Conservation (phyloP, 2,329 filamentous ascomycete species). For the Parafenestella ontariensis region DNA sequence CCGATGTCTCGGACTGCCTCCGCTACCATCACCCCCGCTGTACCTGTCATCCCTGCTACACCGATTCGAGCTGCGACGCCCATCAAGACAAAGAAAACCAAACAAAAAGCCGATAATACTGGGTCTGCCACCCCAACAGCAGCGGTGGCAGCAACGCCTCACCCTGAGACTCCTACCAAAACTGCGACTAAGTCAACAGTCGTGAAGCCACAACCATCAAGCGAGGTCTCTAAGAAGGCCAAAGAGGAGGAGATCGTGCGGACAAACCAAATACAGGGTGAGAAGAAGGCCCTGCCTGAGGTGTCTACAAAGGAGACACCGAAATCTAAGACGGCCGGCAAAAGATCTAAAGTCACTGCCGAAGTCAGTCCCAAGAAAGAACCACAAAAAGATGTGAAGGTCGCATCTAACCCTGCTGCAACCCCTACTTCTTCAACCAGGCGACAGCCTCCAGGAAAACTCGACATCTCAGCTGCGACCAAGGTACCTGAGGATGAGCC, state of each 20-base stretch:
- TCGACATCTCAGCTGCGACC: conserved; percentile 54
- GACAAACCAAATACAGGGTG: conserved; percentile 20
- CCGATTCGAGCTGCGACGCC: conserved; percentile 41
- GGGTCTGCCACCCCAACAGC: conserved; percentile 6
- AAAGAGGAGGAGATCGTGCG: conserved; percentile 8
- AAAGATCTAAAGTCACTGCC: conserved; percentile 18
- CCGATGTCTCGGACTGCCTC: conserved; percentile 41
- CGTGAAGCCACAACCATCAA: conserved; percentile 15
- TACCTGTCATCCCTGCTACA: conserved; percentile 51
- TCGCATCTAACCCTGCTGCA: conserved; percentile 6
- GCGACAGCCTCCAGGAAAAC: conserved; percentile 55
- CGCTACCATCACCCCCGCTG: conserved; percentile 42
- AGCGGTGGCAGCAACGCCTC: conserved; percentile 3
- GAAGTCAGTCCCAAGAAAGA: conserved; percentile 22
- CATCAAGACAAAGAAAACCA: conserved; percentile 34
- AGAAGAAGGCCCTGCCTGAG: conserved; percentile 22
- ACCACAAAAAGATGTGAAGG: conserved; percentile 9
- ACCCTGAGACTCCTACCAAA: conserved; percentile 32
- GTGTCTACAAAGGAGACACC: conserved; percentile 22
- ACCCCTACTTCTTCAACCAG: conserved; percentile 30
- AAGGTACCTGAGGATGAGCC: conserved; percentile 30
- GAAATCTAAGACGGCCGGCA: conserved; percentile 28
- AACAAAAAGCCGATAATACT: conserved; percentile 16
- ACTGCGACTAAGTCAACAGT: conserved; percentile 14
- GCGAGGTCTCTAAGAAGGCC: conserved; percentile 19